A percentile compares a stretch with the other conserved stretches of the same genome.
These are phyloP conservation scores for Kodamaea leandrae DNA, from an alignment of 805 yeast species.

Conservation along the genomic window DNA sequence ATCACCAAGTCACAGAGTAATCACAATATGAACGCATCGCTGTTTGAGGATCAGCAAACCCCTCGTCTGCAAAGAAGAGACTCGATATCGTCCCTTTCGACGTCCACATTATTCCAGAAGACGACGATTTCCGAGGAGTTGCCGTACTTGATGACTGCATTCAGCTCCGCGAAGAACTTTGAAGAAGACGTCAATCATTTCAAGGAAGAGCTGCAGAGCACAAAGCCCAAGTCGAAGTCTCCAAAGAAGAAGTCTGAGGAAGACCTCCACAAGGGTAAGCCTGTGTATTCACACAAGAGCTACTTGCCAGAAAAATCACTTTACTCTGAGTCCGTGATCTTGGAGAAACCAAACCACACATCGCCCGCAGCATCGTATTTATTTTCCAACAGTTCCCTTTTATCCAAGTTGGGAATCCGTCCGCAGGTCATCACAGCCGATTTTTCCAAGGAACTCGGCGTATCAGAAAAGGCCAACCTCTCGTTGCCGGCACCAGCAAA, in stretches of 20 bases:
- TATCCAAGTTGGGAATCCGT: slow-evolving; percentile 38
- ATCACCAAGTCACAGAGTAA: slow-evolving; percentile 25
- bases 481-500: slow-evolving; percentile 7
- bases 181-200: slow-evolving; percentile 45
- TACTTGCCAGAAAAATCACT: slow-evolving; percentile 33
- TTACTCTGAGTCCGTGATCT: slow-evolving; percentile 33
- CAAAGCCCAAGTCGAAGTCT: slow-evolving; percentile 4
- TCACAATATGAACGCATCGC: neutral
- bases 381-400: slow-evolving; percentile 34
- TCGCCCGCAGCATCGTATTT: slow-evolving; percentile 30
- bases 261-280: slow-evolving; percentile 11
- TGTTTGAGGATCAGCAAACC: slow-evolving; percentile 2
- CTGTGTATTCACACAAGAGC: slow-evolving; percentile 22
- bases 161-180: slow-evolving; percentile 56
- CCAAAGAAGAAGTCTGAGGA: slow-evolving; percentile 1
- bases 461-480: slow-evolving; percentile 8
- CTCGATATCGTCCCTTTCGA: slow-evolving; percentile 26
- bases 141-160: slow-evolving; percentile 66
- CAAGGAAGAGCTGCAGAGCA: slow-evolving; percentile 17
- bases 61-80: slow-evolving; percentile 20
- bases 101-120: slow-evolving; percentile 42
- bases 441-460: slow-evolving; percentile 16
- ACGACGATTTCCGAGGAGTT: slow-evolving; percentile 61
- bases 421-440: slow-evolving; percentile 41
- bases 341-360: slow-evolving; percentile 21